A percentile compares a stretch with the other conserved stretches of the same genome.
phyloP scores from a whole-genome alignment of 1,139 yeast species.

The Debaryomycetaceae sp. region DNA sequence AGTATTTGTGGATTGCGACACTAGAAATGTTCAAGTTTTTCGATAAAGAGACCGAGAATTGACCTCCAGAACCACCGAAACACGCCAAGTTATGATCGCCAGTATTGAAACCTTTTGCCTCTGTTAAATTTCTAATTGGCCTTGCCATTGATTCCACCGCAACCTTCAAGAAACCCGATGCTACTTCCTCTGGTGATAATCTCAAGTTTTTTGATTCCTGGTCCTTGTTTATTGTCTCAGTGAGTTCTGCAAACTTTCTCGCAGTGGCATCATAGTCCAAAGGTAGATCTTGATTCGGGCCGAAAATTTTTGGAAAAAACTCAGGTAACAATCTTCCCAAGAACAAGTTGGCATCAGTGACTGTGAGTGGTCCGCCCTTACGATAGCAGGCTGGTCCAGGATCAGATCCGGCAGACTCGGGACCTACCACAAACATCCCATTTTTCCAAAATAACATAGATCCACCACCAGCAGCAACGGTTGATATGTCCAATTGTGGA shows the following conservation, averaged over 20 bases:
- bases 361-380: slow-evolving; percentile 46
- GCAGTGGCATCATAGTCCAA: slow-evolving; percentile 32
- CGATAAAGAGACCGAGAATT: slow-evolving; percentile 38
- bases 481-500: slow-evolving; percentile 45
- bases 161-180: slow-evolving; percentile 41
- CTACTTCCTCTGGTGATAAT: slow-evolving; percentile 39
- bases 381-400: slow-evolving; percentile 49
- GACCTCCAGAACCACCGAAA: slow-evolving; percentile 50
- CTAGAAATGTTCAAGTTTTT: slow-evolving; percentile 35
- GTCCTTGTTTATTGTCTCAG: slow-evolving; percentile 30
- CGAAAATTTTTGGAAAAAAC: slow-evolving; percentile 41
- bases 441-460: slow-evolving; percentile 44
- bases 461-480: slow-evolving; percentile 51
- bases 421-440: slow-evolving; percentile 47
- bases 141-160: slow-evolving; percentile 48
- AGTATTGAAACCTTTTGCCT: slow-evolving; percentile 41
- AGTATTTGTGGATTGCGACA: slow-evolving; percentile 43
- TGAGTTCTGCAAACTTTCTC: slow-evolving; percentile 28
- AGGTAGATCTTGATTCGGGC: slow-evolving; percentile 39
- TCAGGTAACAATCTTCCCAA: slow-evolving; percentile 41
- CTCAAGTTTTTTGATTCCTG: slow-evolving; percentile 15
- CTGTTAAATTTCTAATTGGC: slow-evolving; percentile 43
- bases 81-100: slow-evolving; percentile 42
- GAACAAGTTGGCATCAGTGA: slow-evolving; percentile 44
- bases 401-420: slow-evolving; percentile 46